Percentiles rank a stretch among this genome's conserved stretches.
phyloP scores from a whole-genome alignment of 352 stramenopile species.

The Pythium angustatum region DNA sequence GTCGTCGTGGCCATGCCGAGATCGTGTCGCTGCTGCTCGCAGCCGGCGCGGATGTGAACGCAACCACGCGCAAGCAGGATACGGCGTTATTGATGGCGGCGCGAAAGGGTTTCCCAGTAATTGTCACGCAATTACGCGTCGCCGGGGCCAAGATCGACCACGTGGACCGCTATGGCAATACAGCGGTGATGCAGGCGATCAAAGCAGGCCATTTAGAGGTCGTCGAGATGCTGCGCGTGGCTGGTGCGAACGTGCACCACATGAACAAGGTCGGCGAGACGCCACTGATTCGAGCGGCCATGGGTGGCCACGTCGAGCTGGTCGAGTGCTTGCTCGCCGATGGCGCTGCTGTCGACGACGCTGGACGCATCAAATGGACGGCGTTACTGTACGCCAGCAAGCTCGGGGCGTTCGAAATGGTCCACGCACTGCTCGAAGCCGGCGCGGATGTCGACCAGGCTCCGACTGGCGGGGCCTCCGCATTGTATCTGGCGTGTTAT shows the following conservation, averaged over 20 bases:
- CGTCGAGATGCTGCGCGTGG: not conserved
- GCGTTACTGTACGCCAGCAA: too few species aligned
- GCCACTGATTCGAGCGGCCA: not conserved
- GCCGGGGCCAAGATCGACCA: too few species aligned
- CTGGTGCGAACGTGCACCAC: slow-evolving; percentile 8
- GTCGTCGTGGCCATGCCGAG: too few species aligned
- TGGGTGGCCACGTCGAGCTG: not conserved
- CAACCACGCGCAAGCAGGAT: not conserved
- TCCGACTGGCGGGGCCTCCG: not conserved
- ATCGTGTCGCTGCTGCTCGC: not conserved
- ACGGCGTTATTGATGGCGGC: slow-evolving; percentile 1
- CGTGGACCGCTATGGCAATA: too few species aligned
- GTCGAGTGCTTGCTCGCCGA: slow-evolving; percentile 3
- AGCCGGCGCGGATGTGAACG: not conserved
- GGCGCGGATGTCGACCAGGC: not conserved
- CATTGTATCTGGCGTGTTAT: not conserved
- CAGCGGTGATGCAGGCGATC: not conserved
- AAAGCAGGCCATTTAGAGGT: not conserved
- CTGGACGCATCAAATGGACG: too few species aligned
- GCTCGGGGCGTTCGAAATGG: not conserved
- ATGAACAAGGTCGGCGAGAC: not conserved
- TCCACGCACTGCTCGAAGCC: not conserved
- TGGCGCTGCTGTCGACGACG: not conserved
- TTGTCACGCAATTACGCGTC: too few species aligned
- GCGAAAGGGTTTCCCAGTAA: too few species aligned